Base-by-base conservation (phyloP, 345 rosid genomes). In the Dovyalis caffra region DNA sequence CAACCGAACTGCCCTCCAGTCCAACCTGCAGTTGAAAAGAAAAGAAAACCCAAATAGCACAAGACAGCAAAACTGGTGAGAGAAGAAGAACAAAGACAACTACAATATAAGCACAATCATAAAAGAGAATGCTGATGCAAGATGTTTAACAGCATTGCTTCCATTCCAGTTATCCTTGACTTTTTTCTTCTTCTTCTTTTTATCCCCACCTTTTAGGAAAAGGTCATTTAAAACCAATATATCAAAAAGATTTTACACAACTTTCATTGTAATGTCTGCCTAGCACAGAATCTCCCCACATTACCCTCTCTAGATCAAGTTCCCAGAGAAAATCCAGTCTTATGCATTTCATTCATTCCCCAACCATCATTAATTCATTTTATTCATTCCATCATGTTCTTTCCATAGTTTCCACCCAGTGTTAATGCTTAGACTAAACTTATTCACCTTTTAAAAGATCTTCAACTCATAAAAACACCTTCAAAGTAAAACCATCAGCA, bases 1-100 rank as follows among this genome's bases (percentile, higher is more conserved):
- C 99, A 77, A 86, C 83, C 68, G 92, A 85, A 85, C 99, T 95
- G 77, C 98, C 98, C 87, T 95, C 99, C 72, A 95, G 92, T 85
- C 99, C 99, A 83, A 95, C 97, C 99, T 95, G 86, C 77, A 88
- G 70, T 81, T 68, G n/a, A 40, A 32, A 70, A 29, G n/a, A 40
- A 32, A 70, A 29, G 79, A 77, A 75, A 69, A 58, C 26, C 16
- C 6, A 53, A 32, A 35, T 26, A 45, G 14, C 66, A 67, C 2
- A 35, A 60, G 21, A 71, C 79, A 72, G 49, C 18, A 76, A 57
- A 51, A 29, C n/a, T 4, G 16, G 0, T 31, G 29, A 66, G 57
- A 71, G 71, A 66, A 69, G 29, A 28, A 58, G 68, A 49, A 35
- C 25, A 26, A 56, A 31, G 28, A 64, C n/a, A 37, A 12, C 0